These are phyloP conservation scores for Kodamaea sp. DNA, from an alignment of 1,139 yeast genomes.

Conservation along the genomic window DNA sequence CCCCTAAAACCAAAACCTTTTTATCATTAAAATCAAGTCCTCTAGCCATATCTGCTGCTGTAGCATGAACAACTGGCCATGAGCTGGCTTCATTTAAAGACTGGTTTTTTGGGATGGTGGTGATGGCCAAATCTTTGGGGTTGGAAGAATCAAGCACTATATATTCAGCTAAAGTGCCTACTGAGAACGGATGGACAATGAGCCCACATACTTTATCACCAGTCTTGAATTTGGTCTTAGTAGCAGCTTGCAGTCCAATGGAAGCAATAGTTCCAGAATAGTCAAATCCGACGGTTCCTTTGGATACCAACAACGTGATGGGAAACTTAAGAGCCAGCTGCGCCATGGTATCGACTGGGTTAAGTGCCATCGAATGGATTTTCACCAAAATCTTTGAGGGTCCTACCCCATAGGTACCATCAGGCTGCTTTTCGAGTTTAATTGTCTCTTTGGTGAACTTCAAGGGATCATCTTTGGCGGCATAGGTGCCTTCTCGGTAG, in stretches of 20 bases:
- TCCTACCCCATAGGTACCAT: conserved; percentile 37
- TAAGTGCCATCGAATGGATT: conserved; percentile 58
- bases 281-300: conserved; percentile 1
- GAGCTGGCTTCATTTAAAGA: conserved; percentile 57
- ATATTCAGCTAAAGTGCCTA: conserved; percentile 52
- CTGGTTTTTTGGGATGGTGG: conserved; percentile 49
- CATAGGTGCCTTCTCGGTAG: conserved; percentile 21
- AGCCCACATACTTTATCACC: conserved; percentile 77
- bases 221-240: conserved; percentile 46
- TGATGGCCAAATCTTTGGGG: conserved; percentile 37
- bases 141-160: conserved; percentile 43
- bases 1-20: conserved; percentile 65
- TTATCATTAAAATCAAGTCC: conserved; percentile 20
- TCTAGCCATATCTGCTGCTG: conserved; percentile 46
- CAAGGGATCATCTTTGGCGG: conserved; percentile 14
- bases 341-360: too few species aligned
- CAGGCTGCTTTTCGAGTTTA: conserved; percentile 27
- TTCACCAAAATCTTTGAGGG: conserved; percentile 54
- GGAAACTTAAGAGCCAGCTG: too few species aligned
- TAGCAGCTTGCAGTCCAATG: conserved; percentile 52
- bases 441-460: conserved; percentile 14
- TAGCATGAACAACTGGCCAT: conserved; percentile 55
- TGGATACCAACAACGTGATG: too few species aligned
- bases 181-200: conserved; percentile 41
- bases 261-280: conserved; percentile 67